These are phyloP conservation scores for Aschersonia sp. DNA, from an alignment of 2,329 filamentous ascomycete genomes.

Conservation along the genomic window DNA sequence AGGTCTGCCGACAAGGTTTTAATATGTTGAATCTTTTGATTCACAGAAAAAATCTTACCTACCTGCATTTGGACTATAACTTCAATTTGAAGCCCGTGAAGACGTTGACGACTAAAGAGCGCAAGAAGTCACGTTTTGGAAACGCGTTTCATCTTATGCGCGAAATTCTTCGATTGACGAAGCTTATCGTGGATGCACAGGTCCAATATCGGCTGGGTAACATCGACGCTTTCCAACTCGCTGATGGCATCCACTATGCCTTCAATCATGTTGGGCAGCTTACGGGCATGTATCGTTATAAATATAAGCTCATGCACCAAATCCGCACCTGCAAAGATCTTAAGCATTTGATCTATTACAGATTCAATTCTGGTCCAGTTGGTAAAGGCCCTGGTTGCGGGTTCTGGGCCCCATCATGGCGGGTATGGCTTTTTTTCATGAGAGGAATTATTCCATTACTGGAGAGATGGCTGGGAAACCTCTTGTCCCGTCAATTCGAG, in stretches of 20 bases:
- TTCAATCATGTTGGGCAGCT: constrained; percentile 98
- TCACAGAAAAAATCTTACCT: constrained; percentile 95
- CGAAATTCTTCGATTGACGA: constrained; percentile 88
- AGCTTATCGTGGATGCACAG: constrained; percentile 95
- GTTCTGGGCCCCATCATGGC: constrained; percentile 98
- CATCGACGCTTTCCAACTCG: constrained; percentile 96
- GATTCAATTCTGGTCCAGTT: constrained; percentile 92
- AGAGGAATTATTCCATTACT: constrained; percentile 92
- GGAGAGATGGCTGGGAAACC: constrained; percentile 92
- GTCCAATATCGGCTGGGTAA: constrained; percentile 96
- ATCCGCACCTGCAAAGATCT: constrained; percentile 97
- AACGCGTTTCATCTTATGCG: constrained; percentile 99
- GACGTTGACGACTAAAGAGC: constrained; percentile 94
- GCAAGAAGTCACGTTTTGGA: constrained; percentile 97
- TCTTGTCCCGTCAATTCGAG: constrained; percentile 94
- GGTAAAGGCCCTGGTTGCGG: constrained; percentile 96
- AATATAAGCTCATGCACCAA: constrained; percentile 99
- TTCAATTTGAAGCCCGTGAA: constrained; percentile 99
- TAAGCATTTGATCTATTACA: constrained; percentile 98
- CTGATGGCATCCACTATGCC: constrained; percentile 96
- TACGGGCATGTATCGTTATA: constrained; percentile 99
- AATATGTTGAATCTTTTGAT: constrained; percentile 98
- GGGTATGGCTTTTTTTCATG: constrained; percentile 99
- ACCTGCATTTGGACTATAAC: constrained; percentile 97
- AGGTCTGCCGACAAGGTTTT: constrained; percentile 95